Base-by-base conservation (phyloP, 768 basidiomycete species). In the Gloeophyllum trabeum region DNA sequence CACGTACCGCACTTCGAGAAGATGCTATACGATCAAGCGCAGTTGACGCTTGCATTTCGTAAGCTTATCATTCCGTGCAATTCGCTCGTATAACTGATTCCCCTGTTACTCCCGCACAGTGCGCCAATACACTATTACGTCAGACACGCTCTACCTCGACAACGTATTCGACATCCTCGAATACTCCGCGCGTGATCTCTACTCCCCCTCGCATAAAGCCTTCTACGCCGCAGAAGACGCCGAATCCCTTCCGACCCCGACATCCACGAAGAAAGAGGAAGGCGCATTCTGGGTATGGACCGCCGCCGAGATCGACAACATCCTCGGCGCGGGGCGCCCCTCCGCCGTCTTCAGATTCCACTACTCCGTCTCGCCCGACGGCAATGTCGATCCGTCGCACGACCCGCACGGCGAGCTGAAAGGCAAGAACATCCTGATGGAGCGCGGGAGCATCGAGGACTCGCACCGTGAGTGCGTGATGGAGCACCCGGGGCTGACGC, bases 1-100 rank as follows among this genome's bases (percentile, higher is more conserved):
- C 57, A 61, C 24, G 59, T 67, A 1, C 66, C 66, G 4, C 66
- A 67, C 49, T 67, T 67, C 43, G 64, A 67, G 42, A 66, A 66
- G 45, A 58, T 59, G 58, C 51, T 57, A 13, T 67, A 67, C 46
- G 66, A 67, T 42, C 55, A 67, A 47, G 64, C 58, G 4, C 66
- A 67, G 45, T 50, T 67, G 2, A 45, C 55, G 10, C 24, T 47
- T 1, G 46, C 48, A 7, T 47, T 52, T 4, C 44, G 53, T 2
- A 51, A 56, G 39, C 47, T 55, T 25, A 44, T 54, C 12, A 45
- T 54, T 4, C 49, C 51, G 6, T 16, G 6, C 7, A 32, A 40
- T n/a, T 44, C 43, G 2, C 19, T 6, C n/a, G 39, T 44, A 46
- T 32, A 5, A 14, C 16, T 6, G 4, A 25, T 10, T 4, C 30